These are phyloP conservation scores for Cryphonectria japonica DNA, from an alignment of 2,329 filamentous ascomycete species.

Conservation along the genomic window DNA sequence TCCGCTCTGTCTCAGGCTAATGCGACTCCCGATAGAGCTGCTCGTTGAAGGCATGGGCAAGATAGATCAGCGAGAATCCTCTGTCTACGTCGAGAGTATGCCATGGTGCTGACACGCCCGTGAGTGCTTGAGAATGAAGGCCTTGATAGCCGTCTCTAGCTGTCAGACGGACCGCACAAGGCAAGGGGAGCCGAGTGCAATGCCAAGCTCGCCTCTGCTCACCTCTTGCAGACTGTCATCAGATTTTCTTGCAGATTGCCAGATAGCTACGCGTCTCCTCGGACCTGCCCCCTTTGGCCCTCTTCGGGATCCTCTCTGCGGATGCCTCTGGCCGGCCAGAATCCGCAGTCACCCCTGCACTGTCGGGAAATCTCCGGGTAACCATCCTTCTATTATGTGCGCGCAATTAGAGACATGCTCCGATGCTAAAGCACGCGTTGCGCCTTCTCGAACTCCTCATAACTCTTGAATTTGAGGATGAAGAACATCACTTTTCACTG, in stretches of 20 bases:
- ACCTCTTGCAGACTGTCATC: background rate
- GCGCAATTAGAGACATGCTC: background rate
- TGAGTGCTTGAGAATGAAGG: background rate
- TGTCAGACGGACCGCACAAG: background rate
- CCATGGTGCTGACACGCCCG: background rate
- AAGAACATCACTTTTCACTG: background rate
- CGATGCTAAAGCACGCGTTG: background rate
- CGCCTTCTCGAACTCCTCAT: background rate
- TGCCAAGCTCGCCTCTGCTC: background rate
- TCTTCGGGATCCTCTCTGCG: background rate
- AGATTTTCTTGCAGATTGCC: background rate
- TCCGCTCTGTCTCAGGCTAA: background rate
- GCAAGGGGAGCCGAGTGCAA: background rate
- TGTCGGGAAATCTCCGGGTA: conserved; percentile 24
- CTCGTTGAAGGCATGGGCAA: background rate
- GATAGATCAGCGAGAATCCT: background rate
- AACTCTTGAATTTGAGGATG: background rate
- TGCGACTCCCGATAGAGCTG: background rate
- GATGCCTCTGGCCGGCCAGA: conserved; percentile 16
- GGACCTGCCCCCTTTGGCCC: background rate
- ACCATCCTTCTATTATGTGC: background rate
- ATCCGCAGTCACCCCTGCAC: conserved; percentile 20
- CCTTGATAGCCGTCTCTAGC: background rate
- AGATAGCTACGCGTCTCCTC: background rate
- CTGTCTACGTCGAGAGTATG: background rate